Evolutionary conservation across 352 stramenopile species (phyloP).

Genomic region (Globisporangium alternatum): DNA sequence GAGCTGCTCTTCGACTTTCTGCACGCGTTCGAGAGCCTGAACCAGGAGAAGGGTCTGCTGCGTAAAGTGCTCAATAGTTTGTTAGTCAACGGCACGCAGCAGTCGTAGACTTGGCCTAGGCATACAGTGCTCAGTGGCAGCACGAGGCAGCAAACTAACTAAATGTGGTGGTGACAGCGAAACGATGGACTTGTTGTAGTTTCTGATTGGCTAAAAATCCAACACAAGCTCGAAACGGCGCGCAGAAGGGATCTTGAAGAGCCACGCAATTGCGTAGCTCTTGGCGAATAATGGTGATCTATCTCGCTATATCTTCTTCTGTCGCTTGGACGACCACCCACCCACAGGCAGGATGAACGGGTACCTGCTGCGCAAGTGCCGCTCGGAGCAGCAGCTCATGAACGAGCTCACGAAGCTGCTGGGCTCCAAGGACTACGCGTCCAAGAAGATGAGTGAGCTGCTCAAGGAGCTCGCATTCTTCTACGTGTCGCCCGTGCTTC

Average conservation of each 20-base stretch:
- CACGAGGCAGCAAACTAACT: neutral
- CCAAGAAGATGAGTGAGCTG: constrained; percentile 69
- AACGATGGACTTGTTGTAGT: neutral
- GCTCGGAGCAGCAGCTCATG: constrained; percentile 81
- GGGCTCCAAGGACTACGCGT: constrained; percentile 50
- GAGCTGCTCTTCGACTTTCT: constrained; percentile 79
- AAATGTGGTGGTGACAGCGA: neutral
- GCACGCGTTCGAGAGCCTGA: constrained; percentile 72
- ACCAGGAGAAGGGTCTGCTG: constrained; percentile 57
- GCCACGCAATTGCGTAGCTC: neutral
- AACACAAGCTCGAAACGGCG: constrained; percentile 24
- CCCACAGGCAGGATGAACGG: constrained; percentile 44
- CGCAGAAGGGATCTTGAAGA: constrained; percentile 17
- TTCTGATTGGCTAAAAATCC: neutral
- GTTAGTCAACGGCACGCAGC: constrained; percentile 21
- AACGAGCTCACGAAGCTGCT: constrained; percentile 75
- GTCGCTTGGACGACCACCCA: too few species aligned
- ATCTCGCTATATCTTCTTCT: neutral
- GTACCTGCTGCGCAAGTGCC: constrained; percentile 66
- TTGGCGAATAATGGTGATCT: neutral
- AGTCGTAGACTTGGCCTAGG: constrained; percentile 5
- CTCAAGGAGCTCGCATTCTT: constrained; percentile 71
- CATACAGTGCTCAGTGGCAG: neutral
- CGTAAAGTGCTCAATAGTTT: constrained; percentile 62
- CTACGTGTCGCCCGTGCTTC: constrained; percentile 57